Evolutionary conservation across 1,139 yeast species (phyloP), one percentile per base, ranked within the genome.

Genomic region (Yamadazyma kanchanaburiensis): DNA sequence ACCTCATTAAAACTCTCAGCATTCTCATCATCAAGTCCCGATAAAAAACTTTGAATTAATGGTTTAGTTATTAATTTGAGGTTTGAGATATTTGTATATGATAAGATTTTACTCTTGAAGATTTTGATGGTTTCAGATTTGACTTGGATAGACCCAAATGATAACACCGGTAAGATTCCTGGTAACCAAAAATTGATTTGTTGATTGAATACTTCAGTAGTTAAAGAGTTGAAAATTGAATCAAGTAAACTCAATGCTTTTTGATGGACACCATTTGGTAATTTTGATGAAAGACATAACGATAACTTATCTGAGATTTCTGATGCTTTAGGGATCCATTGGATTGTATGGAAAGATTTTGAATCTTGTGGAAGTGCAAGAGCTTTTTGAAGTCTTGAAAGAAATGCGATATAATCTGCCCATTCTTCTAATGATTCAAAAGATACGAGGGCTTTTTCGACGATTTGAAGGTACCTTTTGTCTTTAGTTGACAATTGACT

Each of bases 341-440:
- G 3, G 3, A 82, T 60, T 2, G 35, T 22, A 67, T 75, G 72
- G 40, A 58, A 59, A 19, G 48, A 21, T 30, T 55, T 60, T 8
- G 58, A 53, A 33, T 53, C 61, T 1, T 51, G 59, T 5, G 45
- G 47, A 16, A 61, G 47, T 38, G 54, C 68, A 22, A 88, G 58
- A 0, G 91, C 80, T 52, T 87, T 85, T 39, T 80, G 78, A 9
- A 91, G 69, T 42, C 84, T 76, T 1, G 91, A 79, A 26, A 94
- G 64, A 52, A 87, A 88, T 13, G 96, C 82, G 35, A 91, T 91
- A 55, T 89, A 88, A 52, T 91, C 98, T n/a, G 98, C 97, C 98
- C 98, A 91, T 62, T 89, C 97, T 24, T 80, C 83, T 2, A 88
- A 80, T n/a, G 79, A 57, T 33, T 86, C 96, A 60, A 91, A 91